Conservation (phyloP, 2,329 filamentous ascomycete species). For the Fusarium papillatum region DNA sequence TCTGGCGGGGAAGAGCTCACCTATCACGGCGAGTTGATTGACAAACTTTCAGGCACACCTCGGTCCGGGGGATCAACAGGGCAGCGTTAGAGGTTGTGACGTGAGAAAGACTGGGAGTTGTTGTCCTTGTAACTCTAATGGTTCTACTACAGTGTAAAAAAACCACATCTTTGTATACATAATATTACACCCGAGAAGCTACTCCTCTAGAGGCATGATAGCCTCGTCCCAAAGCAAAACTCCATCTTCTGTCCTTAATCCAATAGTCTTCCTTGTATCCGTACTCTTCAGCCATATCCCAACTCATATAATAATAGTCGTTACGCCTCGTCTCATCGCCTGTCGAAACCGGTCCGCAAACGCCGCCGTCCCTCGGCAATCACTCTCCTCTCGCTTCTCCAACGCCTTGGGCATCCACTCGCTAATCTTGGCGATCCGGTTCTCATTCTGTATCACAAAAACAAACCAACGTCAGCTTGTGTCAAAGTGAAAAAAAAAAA, state of each 20-base stretch:
- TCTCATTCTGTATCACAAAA: slow-evolving; percentile 62
- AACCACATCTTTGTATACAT: background rate
- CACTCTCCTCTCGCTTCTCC: slow-evolving; percentile 65
- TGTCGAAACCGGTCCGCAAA: slow-evolving; percentile 67
- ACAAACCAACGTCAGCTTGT: slow-evolving; percentile 4
- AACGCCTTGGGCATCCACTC: slow-evolving; percentile 73
- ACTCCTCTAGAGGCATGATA: background rate
- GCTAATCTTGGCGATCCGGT: slow-evolving; percentile 74
- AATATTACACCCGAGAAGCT: background rate
- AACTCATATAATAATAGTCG: slow-evolving; percentile 29
- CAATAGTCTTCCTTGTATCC: background rate
- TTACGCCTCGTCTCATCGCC: slow-evolving; percentile 56
- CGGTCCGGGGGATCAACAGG: background rate
- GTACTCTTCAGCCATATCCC: background rate
- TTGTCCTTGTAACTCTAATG: background rate
- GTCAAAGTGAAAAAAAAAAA: too few relatives aligned
- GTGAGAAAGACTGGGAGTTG: background rate
- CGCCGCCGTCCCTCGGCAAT: slow-evolving; percentile 64
- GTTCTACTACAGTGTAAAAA: background rate
- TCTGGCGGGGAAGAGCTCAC: slow-evolving; percentile 20
- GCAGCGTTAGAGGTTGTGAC: background rate
- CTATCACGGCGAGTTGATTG: slow-evolving; percentile 43
- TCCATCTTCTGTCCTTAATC: background rate
- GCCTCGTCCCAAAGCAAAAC: background rate
- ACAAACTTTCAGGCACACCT: slow-evolving; percentile 25